Evolutionary conservation across 306 rosid species (phyloP), one percentile per base, ranked within the genome.

Genomic region (Rosa rugosa): DNA sequence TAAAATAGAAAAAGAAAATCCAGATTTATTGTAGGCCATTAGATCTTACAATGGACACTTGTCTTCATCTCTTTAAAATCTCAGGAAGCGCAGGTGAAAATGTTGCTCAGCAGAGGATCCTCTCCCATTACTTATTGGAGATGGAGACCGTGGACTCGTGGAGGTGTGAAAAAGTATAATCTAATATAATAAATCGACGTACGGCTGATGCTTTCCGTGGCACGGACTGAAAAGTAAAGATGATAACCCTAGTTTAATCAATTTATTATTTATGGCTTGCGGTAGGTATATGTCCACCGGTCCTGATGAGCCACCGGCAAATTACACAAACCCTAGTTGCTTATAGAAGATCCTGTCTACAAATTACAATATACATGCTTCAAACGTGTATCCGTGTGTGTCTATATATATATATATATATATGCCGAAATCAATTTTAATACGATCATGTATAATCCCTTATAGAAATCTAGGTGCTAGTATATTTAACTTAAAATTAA

Each of bases 121-220:
- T n/a, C n/a, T n/a, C n/a, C n/a, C n/a, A n/a, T 27, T 27, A 27
- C 31, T 5, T 25, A 11, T 5, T 3, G 1, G 68, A 27, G 68
- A 41, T 60, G 66, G 38, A 11, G 38, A 42, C 36, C 36, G 3
- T 31, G 36, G 36, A 31, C 36, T 31, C 36, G 36, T 31, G 36
- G 36, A 31, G 36, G 36, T 31, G 36, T 2, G 3, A 31, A 31
- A n/a, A 59, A 22, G 17, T 22, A 3, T 1, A 14, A 5, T 7
- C 41, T 25, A 16, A 1, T n/a, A 20, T 56, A 38, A 64, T 38
- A 18, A 7, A 40, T 38, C 9, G 16, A 8, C n/a, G 62, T 71
- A 59, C 40, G 49, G 6, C 8, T 11, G 16, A 72, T 7, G 36
- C 16, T 81, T 64, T 78, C 83, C 81, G 83, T 84, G 80, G 62